Base-by-base conservation (phyloP, 2,329 filamentous ascomycete genomes). In the Kalaharituber pfeilii region DNA sequence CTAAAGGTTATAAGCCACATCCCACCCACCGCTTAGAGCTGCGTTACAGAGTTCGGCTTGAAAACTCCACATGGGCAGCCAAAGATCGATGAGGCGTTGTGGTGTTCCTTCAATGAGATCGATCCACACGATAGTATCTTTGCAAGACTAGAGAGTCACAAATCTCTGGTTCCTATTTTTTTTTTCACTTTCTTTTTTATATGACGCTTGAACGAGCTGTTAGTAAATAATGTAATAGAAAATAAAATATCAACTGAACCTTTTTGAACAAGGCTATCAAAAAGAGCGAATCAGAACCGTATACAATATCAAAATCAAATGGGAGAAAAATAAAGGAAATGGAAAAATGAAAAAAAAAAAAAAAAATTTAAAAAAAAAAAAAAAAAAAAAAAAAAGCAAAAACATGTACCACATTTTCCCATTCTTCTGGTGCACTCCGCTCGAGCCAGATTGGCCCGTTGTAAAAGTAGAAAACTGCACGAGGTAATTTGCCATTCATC, bases 401-500 rank as follows among this genome's bases (percentile, higher is more conserved):
- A 3, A 5, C 20, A 4, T 18, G 33, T 18, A 39, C 13, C 15
- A 39, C 20, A 4, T 18, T 13, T 18, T 15, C 13, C 15, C 15
- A 39, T 39, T 39, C 33, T 39, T 2, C 20, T 13, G 33, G 5
- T 39, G 33, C 20, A 15, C 33, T 36, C 6, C 18, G 13, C 30
- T 9, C 13, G 20, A 39, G 4, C 13, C 15, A 6, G 42, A 47
- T 47, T 47, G 42, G 42, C 42, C 22, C 6, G 42, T n/a, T n/a
- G n/a, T n/a, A n/a, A n/a, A n/a, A 36, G 30, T n/a, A 36, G 9
- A n/a, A 9, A 36, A n/a, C 9, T 36, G 30, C 30, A 36, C 30
- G 30, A 36, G 30, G 30, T 47, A 47, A 47, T 47, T 47, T 47
- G 42, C 42, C 42, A 47, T 47, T 47, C n/a, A n/a, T n/a, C n/a